Percentiles rank a stretch among this genome's conserved stretches.
phyloP scores from a whole-genome alignment of 176 grass and related monocot genomes.

The Secale cereale region DNA sequence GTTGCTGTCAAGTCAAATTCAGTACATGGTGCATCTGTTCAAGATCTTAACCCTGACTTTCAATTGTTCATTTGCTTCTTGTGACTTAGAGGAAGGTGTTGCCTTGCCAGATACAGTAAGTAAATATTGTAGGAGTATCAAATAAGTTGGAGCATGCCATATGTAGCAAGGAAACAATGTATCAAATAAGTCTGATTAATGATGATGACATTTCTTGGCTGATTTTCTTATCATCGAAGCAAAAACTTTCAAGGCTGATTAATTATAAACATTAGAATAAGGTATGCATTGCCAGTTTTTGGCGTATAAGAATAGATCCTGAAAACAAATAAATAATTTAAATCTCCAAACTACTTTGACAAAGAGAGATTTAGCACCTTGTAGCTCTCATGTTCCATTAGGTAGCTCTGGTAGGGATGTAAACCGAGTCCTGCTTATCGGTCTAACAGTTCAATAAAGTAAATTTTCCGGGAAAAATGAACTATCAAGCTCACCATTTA shows the following conservation, averaged over 20 bases:
- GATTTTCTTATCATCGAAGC: background rate
- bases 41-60: conserved; percentile 20
- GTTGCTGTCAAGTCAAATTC: too few relatives aligned
- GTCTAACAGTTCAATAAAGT: too few relatives aligned
- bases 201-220: background rate
- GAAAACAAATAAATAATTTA: background rate
- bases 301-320: background rate
- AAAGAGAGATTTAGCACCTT: background rate
- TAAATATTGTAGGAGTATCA: background rate
- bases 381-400: background rate
- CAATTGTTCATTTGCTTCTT: background rate
- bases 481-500: too few relatives aligned
- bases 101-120: background rate
- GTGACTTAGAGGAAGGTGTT: background rate
- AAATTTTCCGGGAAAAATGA: too few relatives aligned
- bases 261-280: too few relatives aligned
- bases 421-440: too few relatives aligned
- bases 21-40: background rate
- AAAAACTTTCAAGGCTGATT: background rate
- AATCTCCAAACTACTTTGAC: background rate
- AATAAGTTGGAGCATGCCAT: conserved; percentile 4
- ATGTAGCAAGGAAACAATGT: background rate
- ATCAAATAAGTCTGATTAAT: background rate
- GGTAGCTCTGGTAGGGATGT: background rate
- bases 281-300: too few relatives aligned